phyloP scores from a whole-genome alignment of 1,284 basidiomycete genomes.

The Cryptococcus depauperatus region DNA sequence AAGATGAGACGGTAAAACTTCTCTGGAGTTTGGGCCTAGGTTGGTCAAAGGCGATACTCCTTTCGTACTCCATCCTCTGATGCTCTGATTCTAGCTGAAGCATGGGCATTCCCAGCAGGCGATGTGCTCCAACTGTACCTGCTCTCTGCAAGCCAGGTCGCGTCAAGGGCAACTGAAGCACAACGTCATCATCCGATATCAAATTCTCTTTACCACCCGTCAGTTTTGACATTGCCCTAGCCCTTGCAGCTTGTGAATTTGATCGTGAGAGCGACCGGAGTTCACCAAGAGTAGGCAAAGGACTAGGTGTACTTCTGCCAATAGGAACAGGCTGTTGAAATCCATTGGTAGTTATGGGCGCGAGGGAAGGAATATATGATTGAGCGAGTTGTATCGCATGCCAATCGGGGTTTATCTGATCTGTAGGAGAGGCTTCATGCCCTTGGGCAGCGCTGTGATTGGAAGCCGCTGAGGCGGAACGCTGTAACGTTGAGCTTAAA shows the following conservation, averaged over 20 bases:
- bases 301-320: slow-evolving; percentile 37
- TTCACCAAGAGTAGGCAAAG: slow-evolving; percentile 39
- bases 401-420: slow-evolving; percentile 26
- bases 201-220: slow-evolving; percentile 34
- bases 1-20: slow-evolving; percentile 41
- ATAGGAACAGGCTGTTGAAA: slow-evolving; percentile 7
- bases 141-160: slow-evolving; percentile 23
- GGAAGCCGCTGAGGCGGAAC: slow-evolving; percentile 32
- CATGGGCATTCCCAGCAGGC: slow-evolving; percentile 20
- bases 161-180: slow-evolving; percentile 13
- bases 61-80: background rate
- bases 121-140: slow-evolving; percentile 27
- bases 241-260: slow-evolving; percentile 41
- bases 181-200: slow-evolving; percentile 17
- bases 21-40: slow-evolving; percentile 38
- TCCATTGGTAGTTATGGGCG: slow-evolving; percentile 21
- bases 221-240: slow-evolving; percentile 42
- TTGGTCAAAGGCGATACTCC: slow-evolving; percentile 9
- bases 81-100: no score
- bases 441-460: slow-evolving; percentile 18
- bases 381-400: slow-evolving; percentile 34
- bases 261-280: slow-evolving; percentile 39
- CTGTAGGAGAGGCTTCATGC: slow-evolving; percentile 15
- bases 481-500: slow-evolving; percentile 12
- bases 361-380: slow-evolving; percentile 33